phyloP scores from a whole-genome alignment of 352 stramenopile species.

The Phytophthora pini region DNA sequence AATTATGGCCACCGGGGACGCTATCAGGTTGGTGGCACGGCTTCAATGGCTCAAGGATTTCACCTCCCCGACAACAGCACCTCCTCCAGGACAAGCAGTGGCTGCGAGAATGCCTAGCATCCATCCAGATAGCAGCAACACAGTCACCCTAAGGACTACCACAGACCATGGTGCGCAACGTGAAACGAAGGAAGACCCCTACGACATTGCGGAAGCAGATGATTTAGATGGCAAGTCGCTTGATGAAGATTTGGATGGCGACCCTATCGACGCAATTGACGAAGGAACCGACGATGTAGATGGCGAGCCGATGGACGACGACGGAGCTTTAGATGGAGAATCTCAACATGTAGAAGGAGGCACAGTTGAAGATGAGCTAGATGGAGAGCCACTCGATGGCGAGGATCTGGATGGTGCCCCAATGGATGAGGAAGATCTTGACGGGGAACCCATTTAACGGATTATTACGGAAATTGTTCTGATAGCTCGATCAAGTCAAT shows the following conservation, averaged over 20 bases:
- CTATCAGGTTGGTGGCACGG: conserved; percentile 47
- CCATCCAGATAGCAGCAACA: conserved; percentile 1
- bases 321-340: conserved; percentile 54
- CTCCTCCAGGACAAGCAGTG: conserved; percentile 2
- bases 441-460: conserved; percentile 41
- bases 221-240: conserved; percentile 41
- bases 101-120: conserved; percentile 2
- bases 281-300: conserved; percentile 36
- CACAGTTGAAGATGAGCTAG: conserved; percentile 38
- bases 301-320: conserved; percentile 48
- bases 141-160: conserved; percentile 1
- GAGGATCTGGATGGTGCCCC: conserved; percentile 54
- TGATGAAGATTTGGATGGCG: conserved; percentile 57
- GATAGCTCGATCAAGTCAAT: conserved; percentile 42
- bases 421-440: conserved; percentile 56
- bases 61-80: conserved; percentile 45
- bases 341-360: conserved; percentile 47
- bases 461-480: conserved; percentile 19
- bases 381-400: conserved; percentile 45
- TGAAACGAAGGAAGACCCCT: conserved; percentile 2
- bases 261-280: conserved; percentile 27
- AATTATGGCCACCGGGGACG: conserved; percentile 57
- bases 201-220: conserved; percentile 9
- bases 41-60: conserved; percentile 80
- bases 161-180: not conserved